These are phyloP conservation scores for Sechiopsis laciniata DNA, from an alignment of 306 rosid species.

Conservation along the genomic window DNA sequence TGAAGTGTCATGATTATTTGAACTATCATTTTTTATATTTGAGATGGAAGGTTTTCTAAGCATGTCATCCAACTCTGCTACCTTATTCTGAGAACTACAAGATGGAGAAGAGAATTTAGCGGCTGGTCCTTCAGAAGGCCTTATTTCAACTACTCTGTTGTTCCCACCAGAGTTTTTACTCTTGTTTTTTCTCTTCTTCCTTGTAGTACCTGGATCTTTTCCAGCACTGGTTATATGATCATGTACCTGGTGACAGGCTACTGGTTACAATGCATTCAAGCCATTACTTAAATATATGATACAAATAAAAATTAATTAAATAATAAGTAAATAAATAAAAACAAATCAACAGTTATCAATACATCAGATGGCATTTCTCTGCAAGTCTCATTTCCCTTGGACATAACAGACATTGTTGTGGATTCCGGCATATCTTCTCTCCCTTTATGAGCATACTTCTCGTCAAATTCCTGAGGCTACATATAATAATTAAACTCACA, in stretches of 20 bases:
- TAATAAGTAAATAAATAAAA: background rate
- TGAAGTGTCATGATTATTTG: constrained; percentile 33
- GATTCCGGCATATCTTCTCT: constrained; percentile 36
- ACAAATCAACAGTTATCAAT: constrained; percentile 41
- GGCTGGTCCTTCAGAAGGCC: constrained; percentile 31
- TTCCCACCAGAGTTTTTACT: constrained; percentile 33
- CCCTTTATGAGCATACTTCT: constrained; percentile 35
- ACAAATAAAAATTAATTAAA: background rate
- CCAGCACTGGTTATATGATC: constrained; percentile 34
- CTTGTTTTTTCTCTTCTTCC: constrained; percentile 62
- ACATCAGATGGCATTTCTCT: constrained; percentile 36
- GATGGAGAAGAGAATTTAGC: constrained; percentile 38
- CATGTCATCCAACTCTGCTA: constrained; percentile 26
- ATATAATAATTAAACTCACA: constrained; percentile 32
- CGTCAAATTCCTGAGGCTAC: constrained; percentile 47
- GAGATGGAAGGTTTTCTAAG: constrained; percentile 35
- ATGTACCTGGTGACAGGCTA: constrained; percentile 58
- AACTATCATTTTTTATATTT: constrained; percentile 31
- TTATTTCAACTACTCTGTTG: constrained; percentile 30
- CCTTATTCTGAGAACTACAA: constrained; percentile 40
- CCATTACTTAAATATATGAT: constrained; percentile 29
- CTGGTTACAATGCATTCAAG: constrained; percentile 47
- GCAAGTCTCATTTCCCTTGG: constrained; percentile 38
- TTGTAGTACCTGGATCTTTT: constrained; percentile 48
- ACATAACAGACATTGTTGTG: constrained; percentile 30